Base-by-base conservation (phyloP, 257 asterid species). In the Dorcoceras hygrometricum region DNA sequence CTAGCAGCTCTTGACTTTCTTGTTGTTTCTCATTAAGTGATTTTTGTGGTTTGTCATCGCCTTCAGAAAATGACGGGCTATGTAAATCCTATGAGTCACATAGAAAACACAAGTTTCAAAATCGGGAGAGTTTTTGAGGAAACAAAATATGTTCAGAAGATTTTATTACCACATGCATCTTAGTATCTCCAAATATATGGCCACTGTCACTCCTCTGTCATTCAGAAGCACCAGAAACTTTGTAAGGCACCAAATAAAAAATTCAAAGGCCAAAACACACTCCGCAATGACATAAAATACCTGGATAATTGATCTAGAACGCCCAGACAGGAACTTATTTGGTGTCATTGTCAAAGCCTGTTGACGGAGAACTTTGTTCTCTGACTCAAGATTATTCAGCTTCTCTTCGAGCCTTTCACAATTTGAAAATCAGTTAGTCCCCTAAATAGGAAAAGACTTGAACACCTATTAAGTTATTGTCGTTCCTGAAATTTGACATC, bases 281-380 rank as follows among this genome's bases (percentile, higher is more conserved):
- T 70, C 57, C 5, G 32, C 25, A 75, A 63, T 66, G 65, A 29
- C 23, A 62, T 72, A 59, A n/a, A 67, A 36, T 87, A 94, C 99
- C 97, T 88, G 97, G 66, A 94, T 74, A 79, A 87, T 82, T 59
- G 99, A 90, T 83, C 96, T 90, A 61, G 97, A 87, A 76, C 97
- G 94, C 59, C 99, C 96, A 56, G 99, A 88, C 59, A 94, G 96
- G 75, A 85, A 87, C 79, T 88, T 94, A 78, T 88, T 90, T 57
- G 99, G 97, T 57, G 96, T 89, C 65, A 94, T 84, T 69, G 97
- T 90, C 73, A 94, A 91, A 57, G 97, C 92, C 69, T 94, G 99
- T 79, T 94, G 99, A 74, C 99, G 97, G 75, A 94, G 88, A 85
- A 94, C 97, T 90, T 94, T 90, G 73, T 87, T 94, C 78, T 94